A percentile compares a stretch with the other conserved stretches of the same genome.
These are phyloP conservation scores for Mycena albidolilacea DNA, from an alignment of 768 basidiomycete genomes.

Conservation along the genomic window DNA sequence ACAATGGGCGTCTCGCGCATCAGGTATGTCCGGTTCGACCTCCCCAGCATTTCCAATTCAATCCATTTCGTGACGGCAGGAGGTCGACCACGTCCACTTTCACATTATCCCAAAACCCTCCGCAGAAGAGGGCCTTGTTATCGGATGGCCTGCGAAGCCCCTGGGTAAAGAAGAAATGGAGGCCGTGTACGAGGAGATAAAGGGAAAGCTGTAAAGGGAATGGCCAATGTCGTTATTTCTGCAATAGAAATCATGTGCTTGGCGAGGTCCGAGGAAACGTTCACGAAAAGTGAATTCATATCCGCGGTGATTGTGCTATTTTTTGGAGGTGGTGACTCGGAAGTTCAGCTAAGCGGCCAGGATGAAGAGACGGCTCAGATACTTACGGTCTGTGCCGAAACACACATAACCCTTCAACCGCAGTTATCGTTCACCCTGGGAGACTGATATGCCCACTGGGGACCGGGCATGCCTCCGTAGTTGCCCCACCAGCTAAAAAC, in stretches of 20 bases:
- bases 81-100: constrained; percentile 92
- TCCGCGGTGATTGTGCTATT: no score
- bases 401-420: no score
- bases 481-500: no score
- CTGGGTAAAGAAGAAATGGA: constrained; percentile 76
- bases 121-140: constrained; percentile 79
- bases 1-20: constrained; percentile 71
- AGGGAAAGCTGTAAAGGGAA: constrained; percentile 61
- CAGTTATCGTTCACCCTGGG: no score
- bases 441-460: no score
- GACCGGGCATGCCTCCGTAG: no score
- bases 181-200: constrained; percentile 71
- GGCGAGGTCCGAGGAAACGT: background rate
- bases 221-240: background rate
- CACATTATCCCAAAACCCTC: constrained; percentile 94
- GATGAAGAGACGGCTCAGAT: no score
- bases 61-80: constrained; percentile 50
- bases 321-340: no score
- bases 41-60: background rate
- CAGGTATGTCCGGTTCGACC: constrained; percentile 55
- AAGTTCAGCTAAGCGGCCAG: no score
- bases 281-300: background rate
- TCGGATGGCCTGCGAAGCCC: constrained; percentile 83
- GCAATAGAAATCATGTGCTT: background rate
- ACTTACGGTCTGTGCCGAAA: no score